Evolutionary conservation across 768 basidiomycete genomes (phyloP).

Genomic region (Boletus pseudopeckii): DNA sequence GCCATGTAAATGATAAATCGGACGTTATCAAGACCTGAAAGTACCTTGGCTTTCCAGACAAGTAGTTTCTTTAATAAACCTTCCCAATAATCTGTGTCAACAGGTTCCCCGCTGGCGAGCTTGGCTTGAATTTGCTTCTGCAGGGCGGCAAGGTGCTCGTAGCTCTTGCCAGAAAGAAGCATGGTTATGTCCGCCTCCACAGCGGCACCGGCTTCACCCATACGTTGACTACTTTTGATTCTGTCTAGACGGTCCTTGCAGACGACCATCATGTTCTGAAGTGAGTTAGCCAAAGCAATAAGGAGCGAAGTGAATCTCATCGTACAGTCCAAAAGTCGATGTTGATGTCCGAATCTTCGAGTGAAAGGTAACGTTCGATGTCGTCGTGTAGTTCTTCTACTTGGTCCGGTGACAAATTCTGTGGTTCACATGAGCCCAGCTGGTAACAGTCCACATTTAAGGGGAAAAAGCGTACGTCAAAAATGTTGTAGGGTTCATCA

Average conservation of each 20-base stretch:
- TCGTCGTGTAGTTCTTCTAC: constrained; percentile 92
- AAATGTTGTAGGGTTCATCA: constrained; percentile 97
- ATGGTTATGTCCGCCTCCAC: constrained; percentile 84
- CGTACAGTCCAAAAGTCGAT: constrained; percentile 97
- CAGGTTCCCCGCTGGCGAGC: constrained; percentile 85
- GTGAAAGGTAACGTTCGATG: constrained; percentile 84
- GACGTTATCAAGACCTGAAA: constrained; percentile 1
- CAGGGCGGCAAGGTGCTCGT: constrained; percentile 76
- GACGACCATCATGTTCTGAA: constrained; percentile 94
- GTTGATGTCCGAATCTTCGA: constrained; percentile 82
- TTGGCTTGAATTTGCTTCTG: constrained; percentile 88
- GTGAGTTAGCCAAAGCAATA: constrained; percentile 3
- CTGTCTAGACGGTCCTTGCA: constrained; percentile 87
- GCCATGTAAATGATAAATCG: constrained; percentile 4
- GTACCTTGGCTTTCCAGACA: constrained; percentile 95
- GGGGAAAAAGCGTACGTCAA: constrained; percentile 62
- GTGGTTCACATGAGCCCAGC: constrained; percentile 11
- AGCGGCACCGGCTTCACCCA: constrained; percentile 66
- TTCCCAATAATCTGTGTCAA: constrained; percentile 99
- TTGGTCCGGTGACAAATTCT: constrained; percentile 86
- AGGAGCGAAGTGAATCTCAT: constrained; percentile 1
- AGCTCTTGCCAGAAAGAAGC: constrained; percentile 80
- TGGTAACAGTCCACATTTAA: not conserved
- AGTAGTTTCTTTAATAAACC: constrained; percentile 83
- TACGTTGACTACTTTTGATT: constrained; percentile 57